Percentiles rank a stretch among this genome's conserved stretches.
These are phyloP conservation scores for Boletus subparvulus DNA, from an alignment of 768 basidiomycete genomes.

Conservation along the genomic window DNA sequence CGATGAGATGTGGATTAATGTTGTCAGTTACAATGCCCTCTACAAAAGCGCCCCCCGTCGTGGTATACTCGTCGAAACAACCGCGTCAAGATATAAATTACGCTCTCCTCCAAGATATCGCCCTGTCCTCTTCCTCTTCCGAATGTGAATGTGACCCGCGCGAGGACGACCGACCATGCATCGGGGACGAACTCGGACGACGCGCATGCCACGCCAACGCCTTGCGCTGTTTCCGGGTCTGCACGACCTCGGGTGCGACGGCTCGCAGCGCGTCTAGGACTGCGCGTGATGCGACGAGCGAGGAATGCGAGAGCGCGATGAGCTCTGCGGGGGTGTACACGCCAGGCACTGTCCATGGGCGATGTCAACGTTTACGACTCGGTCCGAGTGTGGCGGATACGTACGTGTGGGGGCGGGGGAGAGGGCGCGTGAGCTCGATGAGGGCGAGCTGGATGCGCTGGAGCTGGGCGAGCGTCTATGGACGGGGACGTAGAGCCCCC, in stretches of 20 bases:
- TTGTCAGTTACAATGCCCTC: background rate
- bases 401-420: slow-evolving; percentile 2
- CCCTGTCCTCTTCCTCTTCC: slow-evolving; percentile 19
- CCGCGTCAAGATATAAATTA: background rate
- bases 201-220: slow-evolving; percentile 22
- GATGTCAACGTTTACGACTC: background rate
- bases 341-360: background rate
- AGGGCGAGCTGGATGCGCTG: slow-evolving; percentile 14
- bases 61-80: background rate
- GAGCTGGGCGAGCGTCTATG: slow-evolving; percentile 35
- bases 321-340: slow-evolving; percentile 30
- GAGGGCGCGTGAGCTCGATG: slow-evolving; percentile 8
- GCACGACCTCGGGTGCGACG: slow-evolving; percentile 29
- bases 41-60: background rate
- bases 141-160: slow-evolving; percentile 8
- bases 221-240: slow-evolving; percentile 27
- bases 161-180: slow-evolving; percentile 1
- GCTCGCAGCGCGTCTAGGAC: slow-evolving; percentile 11
- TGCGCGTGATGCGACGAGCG: slow-evolving; percentile 9
- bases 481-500: slow-evolving; percentile 39
- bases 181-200: background rate
- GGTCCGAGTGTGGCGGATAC: background rate
- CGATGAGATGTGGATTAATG: background rate
- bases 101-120: slow-evolving; percentile 16
- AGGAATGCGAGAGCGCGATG: slow-evolving; percentile 23